Percentiles rank a stretch among this genome's conserved stretches.
These are phyloP conservation scores for Cadophora malorum DNA, from an alignment of 2,329 filamentous ascomycete species.

Conservation along the genomic window DNA sequence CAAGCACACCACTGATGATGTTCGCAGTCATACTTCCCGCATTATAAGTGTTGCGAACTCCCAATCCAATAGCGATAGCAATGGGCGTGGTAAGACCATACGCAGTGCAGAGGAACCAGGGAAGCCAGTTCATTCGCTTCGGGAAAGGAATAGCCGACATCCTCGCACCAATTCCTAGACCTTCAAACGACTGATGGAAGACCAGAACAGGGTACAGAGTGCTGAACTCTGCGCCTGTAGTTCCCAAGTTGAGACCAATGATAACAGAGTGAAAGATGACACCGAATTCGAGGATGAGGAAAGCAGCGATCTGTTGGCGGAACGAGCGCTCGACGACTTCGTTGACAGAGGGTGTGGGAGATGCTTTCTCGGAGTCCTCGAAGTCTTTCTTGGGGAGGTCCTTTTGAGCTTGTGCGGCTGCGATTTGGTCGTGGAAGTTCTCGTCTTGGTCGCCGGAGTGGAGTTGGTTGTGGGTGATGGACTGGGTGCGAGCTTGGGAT, in stretches of 20 bases:
- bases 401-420: slow-evolving; percentile 34
- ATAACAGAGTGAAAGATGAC: slow-evolving; percentile 70
- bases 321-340: slow-evolving; percentile 46
- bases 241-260: slow-evolving; percentile 66
- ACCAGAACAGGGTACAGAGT: slow-evolving; percentile 65
- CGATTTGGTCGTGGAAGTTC: slow-evolving; percentile 30
- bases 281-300: slow-evolving; percentile 51
- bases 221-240: slow-evolving; percentile 61
- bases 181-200: slow-evolving; percentile 70
- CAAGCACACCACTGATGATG: slow-evolving; percentile 53
- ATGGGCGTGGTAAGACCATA: slow-evolving; percentile 61
- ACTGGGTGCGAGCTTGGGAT: slow-evolving; percentile 3
- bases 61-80: slow-evolving; percentile 57
- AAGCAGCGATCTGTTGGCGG: slow-evolving; percentile 52
- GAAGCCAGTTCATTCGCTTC: slow-evolving; percentile 50
- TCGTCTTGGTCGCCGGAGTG: slow-evolving; percentile 51
- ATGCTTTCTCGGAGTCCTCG: slow-evolving; percentile 31
- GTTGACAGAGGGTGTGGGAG: slow-evolving; percentile 7
- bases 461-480: slow-evolving; percentile 47
- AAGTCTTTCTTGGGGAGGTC: slow-evolving; percentile 35
- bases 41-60: slow-evolving; percentile 51
- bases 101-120: slow-evolving; percentile 54
- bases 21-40: slow-evolving; percentile 50
- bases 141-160: slow-evolving; percentile 63
- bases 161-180: slow-evolving; percentile 65